Evolutionary conservation across 768 basidiomycete genomes (phyloP), one percentile per base, ranked within the genome.

Genomic region (Amanita inopinata): DNA sequence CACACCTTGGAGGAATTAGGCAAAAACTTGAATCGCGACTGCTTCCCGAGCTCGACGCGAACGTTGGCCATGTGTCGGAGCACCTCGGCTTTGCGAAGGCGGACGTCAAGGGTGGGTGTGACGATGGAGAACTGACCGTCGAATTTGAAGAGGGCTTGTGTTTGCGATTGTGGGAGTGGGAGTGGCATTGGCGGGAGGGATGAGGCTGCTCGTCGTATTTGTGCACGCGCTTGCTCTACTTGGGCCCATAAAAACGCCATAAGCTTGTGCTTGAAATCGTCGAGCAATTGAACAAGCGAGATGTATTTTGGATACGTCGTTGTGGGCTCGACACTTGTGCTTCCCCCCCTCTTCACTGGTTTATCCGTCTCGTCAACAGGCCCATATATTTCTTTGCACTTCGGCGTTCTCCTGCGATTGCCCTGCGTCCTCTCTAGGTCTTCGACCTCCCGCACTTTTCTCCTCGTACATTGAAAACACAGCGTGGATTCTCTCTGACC

Each of bases 401-500:
- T 46, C 38, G 32, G 25, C 30, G 41, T 24, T 11, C 36, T 15
- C 27, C 10, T 17, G 14, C n/a, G 9, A 11, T 4, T 30, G 23
- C 15, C 45, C 23, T 43, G 45, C 23, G 46, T 33, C 30, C 7
- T 28, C 22, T 19, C 38, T 23, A 39, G 17, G 23, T 22, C n/a
- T 24, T 20, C 20, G 11, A 32, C 15, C 18, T 32, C n/a, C 31
- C 20, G 6, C 25, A 34, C 33, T 33, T 38, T 47, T 30, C 44
- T 32, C 30, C 17, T 41, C 27, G 17, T 15, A 33, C 40, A 49
- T 39, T 39, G 46, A 33, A 33, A 30, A 24, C 43, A 46, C 18
- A 45, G 44, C 38, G 32, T 33, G 46, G 40, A 36, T 30, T 43
- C 31, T 3, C 30, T 43, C 17, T 40, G 19, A 40, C 35, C 46